Conservation (phyloP, 768 basidiomycete genomes). For the Psilocybe tampanensis region DNA sequence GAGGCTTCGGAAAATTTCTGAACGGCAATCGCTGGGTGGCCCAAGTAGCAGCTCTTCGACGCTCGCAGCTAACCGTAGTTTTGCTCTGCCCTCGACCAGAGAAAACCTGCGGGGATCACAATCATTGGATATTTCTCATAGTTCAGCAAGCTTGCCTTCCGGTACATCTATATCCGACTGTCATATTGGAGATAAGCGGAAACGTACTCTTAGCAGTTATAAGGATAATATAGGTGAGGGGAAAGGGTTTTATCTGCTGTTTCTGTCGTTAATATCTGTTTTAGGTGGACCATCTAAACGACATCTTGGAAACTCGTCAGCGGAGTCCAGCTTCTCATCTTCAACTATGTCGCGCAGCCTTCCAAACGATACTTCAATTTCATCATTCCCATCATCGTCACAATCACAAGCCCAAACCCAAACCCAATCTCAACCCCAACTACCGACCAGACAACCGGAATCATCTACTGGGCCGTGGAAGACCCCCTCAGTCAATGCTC, state of each 20-base stretch:
- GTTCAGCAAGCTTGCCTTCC: conserved; percentile 1
- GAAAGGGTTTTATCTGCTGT: not conserved
- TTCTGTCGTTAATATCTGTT: not conserved
- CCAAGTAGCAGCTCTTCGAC: not conserved
- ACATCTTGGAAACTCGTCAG: conserved; percentile 31
- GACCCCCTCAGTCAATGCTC: conserved; percentile 32
- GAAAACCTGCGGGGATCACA: not conserved
- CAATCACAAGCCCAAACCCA: too few relatives aligned
- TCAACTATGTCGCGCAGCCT: conserved; percentile 9
- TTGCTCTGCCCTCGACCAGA: not conserved
- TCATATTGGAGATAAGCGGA: conserved; percentile 34
- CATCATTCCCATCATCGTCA: conserved; percentile 13
- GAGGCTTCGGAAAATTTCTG: conserved; percentile 50
- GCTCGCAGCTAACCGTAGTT: conserved; percentile 1
- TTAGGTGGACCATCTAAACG: conserved; percentile 38
- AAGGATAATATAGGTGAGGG: conserved; percentile 36
- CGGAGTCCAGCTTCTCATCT: conserved; percentile 29
- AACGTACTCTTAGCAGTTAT: conserved; percentile 31
- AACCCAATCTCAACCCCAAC: too few relatives aligned
- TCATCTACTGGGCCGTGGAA: conserved; percentile 17
- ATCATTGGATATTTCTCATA: not conserved
- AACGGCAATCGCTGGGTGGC: not conserved
- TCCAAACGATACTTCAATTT: conserved; percentile 15
- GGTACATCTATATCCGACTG: conserved; percentile 8
- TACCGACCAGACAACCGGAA: conserved; percentile 6